phyloP scores from a whole-genome alignment of 805 yeast species.

The Candida sonorensis region DNA sequence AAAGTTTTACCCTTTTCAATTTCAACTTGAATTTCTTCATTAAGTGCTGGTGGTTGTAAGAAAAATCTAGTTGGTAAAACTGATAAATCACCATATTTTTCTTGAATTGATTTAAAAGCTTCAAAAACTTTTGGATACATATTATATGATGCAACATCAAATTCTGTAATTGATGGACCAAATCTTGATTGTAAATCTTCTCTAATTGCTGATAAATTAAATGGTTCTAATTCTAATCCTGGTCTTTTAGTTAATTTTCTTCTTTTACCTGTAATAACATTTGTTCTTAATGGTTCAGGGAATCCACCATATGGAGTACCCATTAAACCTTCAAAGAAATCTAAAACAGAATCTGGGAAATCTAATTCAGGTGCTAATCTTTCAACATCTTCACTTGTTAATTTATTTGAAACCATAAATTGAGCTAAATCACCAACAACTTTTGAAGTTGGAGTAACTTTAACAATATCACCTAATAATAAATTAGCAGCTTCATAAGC shows the following conservation, averaged over 20 bases:
- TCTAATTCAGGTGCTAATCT: slow-evolving; percentile 86
- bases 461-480: slow-evolving; percentile 91
- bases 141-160: slow-evolving; percentile 89
- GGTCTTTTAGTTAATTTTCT: slow-evolving; percentile 86
- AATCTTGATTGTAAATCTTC: slow-evolving; percentile 72
- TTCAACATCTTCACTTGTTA: slow-evolving; percentile 76
- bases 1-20: slow-evolving; percentile 93
- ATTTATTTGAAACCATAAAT: slow-evolving; percentile 95
- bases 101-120: slow-evolving; percentile 66
- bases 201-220: slow-evolving; percentile 65
- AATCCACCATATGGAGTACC: slow-evolving; percentile 99
- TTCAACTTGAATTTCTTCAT: slow-evolving; percentile 82
- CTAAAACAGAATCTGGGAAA: slow-evolving; percentile 98
- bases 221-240: slow-evolving; percentile 82
- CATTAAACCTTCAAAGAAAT: slow-evolving; percentile 98
- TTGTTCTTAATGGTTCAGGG: slow-evolving; percentile 98
- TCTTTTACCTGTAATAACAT: slow-evolving; percentile 87
- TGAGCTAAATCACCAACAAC: slow-evolving; percentile 99
- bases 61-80: slow-evolving; percentile 91
- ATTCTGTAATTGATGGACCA: slow-evolving; percentile 68
- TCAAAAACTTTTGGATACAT: slow-evolving; percentile 99
- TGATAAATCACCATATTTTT: slow-evolving; percentile 85
- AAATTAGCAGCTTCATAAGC: slow-evolving; percentile 89
- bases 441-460: slow-evolving; percentile 99
- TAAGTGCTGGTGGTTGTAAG: slow-evolving; percentile 79